These are phyloP conservation scores for Colletotrichum destructivum DNA, from an alignment of 2,329 filamentous ascomycete species.

Conservation along the genomic window DNA sequence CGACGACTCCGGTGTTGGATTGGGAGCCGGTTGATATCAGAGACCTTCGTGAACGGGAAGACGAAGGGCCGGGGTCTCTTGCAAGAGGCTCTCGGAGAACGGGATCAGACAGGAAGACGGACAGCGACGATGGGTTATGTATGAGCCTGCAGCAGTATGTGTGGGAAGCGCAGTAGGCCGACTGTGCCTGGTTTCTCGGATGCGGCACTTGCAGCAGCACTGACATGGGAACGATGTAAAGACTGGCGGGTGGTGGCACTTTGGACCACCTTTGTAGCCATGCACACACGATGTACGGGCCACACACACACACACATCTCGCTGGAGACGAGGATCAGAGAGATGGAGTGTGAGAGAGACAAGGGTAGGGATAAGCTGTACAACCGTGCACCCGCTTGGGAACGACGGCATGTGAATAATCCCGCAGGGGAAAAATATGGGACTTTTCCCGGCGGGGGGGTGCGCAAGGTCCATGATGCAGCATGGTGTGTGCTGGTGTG, in stretches of 20 bases:
- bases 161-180: conserved; percentile 9
- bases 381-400: conserved; percentile 40
- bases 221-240: conserved; percentile 38
- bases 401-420: conserved; percentile 41
- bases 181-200: conserved; percentile 25
- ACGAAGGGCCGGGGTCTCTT: conserved; percentile 14
- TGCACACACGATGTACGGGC: conserved; percentile 18
- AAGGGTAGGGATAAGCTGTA: conserved; percentile 37
- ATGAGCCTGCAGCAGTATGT: conserved; percentile 21
- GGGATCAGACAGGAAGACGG: neutral
- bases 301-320: conserved; percentile 13
- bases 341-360: conserved; percentile 3
- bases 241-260: conserved; percentile 34
- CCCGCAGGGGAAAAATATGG: conserved; percentile 33
- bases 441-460: neutral
- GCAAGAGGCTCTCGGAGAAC: conserved; percentile 31
- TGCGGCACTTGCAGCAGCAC: conserved; percentile 40
- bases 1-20: conserved; percentile 28
- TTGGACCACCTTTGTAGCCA: conserved; percentile 30
- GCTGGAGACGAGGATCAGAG: conserved; percentile 26
- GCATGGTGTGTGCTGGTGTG: conserved; percentile 7
- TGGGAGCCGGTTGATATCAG: conserved; percentile 30
- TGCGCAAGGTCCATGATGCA: conserved; percentile 26
- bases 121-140: conserved; percentile 29
- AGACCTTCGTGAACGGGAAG: conserved; percentile 18